phyloP scores from a whole-genome alignment of 768 basidiomycete genomes.

The Auricularia heimuer region DNA sequence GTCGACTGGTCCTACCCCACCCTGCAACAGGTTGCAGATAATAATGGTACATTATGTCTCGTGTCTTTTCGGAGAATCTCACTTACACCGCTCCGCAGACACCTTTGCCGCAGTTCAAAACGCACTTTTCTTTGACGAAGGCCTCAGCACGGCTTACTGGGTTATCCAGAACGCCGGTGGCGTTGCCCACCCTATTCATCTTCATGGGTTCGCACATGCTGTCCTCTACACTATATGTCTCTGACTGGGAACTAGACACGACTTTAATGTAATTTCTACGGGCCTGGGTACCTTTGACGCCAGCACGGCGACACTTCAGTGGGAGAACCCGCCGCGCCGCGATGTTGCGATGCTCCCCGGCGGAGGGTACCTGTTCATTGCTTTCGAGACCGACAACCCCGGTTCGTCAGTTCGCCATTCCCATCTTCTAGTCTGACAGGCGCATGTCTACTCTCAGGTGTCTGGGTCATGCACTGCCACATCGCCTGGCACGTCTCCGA shows the following conservation, averaged over 20 bases:
- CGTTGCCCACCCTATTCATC: slow-evolving; percentile 18
- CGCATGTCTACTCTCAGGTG: background rate
- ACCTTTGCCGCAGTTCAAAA: background rate
- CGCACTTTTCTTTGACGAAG: background rate
- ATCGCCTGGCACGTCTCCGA: slow-evolving; percentile 7
- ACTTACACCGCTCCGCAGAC: background rate
- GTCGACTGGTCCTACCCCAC: background rate
- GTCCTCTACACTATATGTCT: background rate
- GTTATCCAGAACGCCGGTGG: background rate
- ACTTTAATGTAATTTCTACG: background rate
- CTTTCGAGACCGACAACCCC: slow-evolving; percentile 5
- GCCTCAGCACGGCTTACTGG: background rate
- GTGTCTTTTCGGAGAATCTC: background rate
- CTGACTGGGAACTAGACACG: background rate
- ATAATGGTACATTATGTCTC: background rate
- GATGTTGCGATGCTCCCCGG: slow-evolving; percentile 7
- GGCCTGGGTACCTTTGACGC: background rate
- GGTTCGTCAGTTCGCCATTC: no score
- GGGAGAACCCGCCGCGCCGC: slow-evolving; percentile 4
- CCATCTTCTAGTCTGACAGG: no score
- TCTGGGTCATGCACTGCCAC: slow-evolving; percentile 6
- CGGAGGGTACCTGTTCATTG: background rate
- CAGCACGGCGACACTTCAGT: background rate
- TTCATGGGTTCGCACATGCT: slow-evolving; percentile 23
- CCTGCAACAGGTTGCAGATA: background rate